Evolutionary conservation across 2,329 filamentous ascomycete species (phyloP).

Genomic region (Coleophoma crateriformis): DNA sequence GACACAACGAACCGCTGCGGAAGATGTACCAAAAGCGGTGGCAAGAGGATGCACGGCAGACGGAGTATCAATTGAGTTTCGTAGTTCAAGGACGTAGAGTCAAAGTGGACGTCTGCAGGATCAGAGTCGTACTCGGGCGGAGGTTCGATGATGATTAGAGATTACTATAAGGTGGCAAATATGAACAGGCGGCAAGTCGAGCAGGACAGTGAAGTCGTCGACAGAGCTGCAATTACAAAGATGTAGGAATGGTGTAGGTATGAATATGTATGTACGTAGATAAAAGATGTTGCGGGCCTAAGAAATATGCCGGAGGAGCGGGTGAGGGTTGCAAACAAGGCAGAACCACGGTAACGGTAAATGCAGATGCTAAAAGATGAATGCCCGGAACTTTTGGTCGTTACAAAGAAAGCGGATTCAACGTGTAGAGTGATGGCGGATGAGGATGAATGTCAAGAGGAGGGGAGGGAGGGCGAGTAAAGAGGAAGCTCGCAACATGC

Average conservation of each 20-base stretch:
- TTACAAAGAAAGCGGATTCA: not conserved
- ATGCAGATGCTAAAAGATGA: not conserved
- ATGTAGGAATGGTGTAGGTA: not conserved
- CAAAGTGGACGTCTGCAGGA: too few relatives aligned
- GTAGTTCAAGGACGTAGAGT: too few relatives aligned
- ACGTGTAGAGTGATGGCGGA: not conserved
- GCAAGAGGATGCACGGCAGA: too few relatives aligned
- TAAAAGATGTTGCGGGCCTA: too few relatives aligned
- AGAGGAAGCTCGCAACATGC: not conserved
- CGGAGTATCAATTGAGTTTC: too few relatives aligned
- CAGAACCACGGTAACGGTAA: too few relatives aligned
- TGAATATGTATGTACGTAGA: too few relatives aligned
- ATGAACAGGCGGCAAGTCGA: not conserved
- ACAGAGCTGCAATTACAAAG: not conserved
- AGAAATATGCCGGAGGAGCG: too few relatives aligned
- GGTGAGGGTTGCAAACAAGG: too few relatives aligned
- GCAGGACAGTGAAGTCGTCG: slow-evolving; percentile 1
- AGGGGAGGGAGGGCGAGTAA: not conserved
- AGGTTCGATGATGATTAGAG: not conserved
- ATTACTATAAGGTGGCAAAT: not conserved
- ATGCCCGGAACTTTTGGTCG: not conserved
- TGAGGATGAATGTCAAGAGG: not conserved
- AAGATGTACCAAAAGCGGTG: too few relatives aligned
- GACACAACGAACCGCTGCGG: too few relatives aligned
- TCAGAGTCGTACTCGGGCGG: too few relatives aligned